Evolutionary conservation across 2,329 filamentous ascomycete species (phyloP).

Genomic region (Fusarium scirpi): DNA sequence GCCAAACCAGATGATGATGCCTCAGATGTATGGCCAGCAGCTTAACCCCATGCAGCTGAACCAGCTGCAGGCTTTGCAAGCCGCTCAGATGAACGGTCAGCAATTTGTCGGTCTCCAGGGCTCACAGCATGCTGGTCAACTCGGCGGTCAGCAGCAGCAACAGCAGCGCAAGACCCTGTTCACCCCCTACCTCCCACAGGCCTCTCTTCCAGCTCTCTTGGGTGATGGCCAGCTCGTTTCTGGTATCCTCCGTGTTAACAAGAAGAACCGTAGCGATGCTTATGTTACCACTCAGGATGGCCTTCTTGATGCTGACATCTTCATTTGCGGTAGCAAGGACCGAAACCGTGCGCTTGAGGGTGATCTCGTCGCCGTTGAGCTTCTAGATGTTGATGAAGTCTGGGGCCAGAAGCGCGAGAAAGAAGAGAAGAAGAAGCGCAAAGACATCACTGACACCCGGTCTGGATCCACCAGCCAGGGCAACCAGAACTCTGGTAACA

Average conservation of each 20-base stretch:
- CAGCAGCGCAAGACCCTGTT: slow-evolving; percentile 98
- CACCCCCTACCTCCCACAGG: slow-evolving; percentile 96
- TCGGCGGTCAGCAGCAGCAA: slow-evolving; percentile 76
- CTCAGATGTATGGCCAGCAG: slow-evolving; percentile 88
- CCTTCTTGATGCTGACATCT: slow-evolving; percentile 94
- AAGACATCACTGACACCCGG: slow-evolving; percentile 95
- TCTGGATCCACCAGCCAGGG: slow-evolving; percentile 80
- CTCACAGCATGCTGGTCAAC: slow-evolving; percentile 78
- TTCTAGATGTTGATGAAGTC: slow-evolving; percentile 97
- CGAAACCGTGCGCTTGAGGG: slow-evolving; percentile 96
- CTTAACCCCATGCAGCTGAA: slow-evolving; percentile 88
- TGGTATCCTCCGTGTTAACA: slow-evolving; percentile 97
- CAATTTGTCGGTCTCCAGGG: slow-evolving; percentile 75
- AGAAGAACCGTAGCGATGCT: slow-evolving; percentile 98
- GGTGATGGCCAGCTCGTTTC: slow-evolving; percentile 94
- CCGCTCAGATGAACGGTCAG: slow-evolving; percentile 84
- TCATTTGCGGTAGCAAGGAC: slow-evolving; percentile 99
- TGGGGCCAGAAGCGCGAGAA: slow-evolving; percentile 99
- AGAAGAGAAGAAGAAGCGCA: slow-evolving; percentile 99
- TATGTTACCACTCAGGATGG: slow-evolving; percentile 94
- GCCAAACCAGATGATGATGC: slow-evolving; percentile 87
- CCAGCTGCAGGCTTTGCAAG: slow-evolving; percentile 92
- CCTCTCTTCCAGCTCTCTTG: slow-evolving; percentile 89
- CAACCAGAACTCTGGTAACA: slow-evolving; percentile 70
- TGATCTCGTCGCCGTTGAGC: slow-evolving; percentile 93